phyloP scores from a whole-genome alignment of 2,329 filamentous ascomycete genomes.

The Phyllosticta citriasiana region DNA sequence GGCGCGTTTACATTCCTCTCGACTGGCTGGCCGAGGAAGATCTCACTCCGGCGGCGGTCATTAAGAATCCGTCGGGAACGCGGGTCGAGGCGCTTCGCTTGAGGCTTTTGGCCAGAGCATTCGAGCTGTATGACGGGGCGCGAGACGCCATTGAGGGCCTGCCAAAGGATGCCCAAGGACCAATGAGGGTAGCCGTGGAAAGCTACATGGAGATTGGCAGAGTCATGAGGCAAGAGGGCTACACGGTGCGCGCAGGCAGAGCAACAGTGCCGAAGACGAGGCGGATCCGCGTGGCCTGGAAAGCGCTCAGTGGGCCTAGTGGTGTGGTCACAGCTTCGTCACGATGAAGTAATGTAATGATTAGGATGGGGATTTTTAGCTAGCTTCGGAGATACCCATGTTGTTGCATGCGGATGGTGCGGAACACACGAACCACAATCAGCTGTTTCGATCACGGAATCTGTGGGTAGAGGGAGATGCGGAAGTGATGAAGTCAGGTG shows the following conservation, averaged over 20 bases:
- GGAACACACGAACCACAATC: not conserved
- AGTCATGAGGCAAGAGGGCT: constrained; percentile 38
- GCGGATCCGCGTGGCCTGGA: constrained; percentile 50
- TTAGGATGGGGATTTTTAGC: constrained; percentile 1
- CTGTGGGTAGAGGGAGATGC: too few species aligned
- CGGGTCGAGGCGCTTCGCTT: constrained; percentile 42
- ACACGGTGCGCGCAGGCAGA: constrained; percentile 22
- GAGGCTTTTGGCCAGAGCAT: constrained; percentile 50
- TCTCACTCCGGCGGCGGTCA: constrained; percentile 44
- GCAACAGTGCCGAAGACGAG: constrained; percentile 39
- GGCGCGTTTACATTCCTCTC: constrained; percentile 58
- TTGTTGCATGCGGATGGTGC: not conserved
- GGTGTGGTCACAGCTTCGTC: not conserved
- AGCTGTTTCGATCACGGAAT: not conserved
- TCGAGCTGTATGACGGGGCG: constrained; percentile 48
- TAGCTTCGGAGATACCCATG: constrained; percentile 1
- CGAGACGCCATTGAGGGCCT: constrained; percentile 50
- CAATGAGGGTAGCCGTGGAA: constrained; percentile 60
- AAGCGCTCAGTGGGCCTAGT: constrained; percentile 32
- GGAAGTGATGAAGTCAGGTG: not conserved
- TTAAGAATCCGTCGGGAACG: constrained; percentile 39
- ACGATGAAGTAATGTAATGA: not conserved
- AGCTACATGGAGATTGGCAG: constrained; percentile 69
- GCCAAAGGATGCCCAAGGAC: constrained; percentile 49
- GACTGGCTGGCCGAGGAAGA: constrained; percentile 52